These are phyloP conservation scores for Kandelia obovata DNA, from an alignment of 345 rosid species.

Conservation along the genomic window DNA sequence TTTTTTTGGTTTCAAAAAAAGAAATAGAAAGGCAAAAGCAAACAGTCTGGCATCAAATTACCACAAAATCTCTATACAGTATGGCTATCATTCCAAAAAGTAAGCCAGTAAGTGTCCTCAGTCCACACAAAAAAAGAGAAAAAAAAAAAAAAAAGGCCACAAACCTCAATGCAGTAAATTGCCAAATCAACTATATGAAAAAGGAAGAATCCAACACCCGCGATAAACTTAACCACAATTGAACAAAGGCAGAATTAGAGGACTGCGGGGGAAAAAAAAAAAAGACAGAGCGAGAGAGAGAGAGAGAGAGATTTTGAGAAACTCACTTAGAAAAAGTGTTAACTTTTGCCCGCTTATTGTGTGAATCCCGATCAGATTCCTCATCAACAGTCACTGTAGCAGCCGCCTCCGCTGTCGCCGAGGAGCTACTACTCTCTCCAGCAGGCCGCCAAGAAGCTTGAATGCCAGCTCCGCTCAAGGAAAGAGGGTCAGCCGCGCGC, in stretches of 20 bases:
- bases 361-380: slow-evolving; percentile 34
- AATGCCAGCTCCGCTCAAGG: slow-evolving; percentile 21
- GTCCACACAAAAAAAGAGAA: neutral
- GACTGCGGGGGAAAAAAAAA: neutral
- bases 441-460: slow-evolving; percentile 23
- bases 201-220: neutral
- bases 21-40: too few relatives aligned
- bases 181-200: neutral
- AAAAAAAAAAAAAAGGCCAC: too few relatives aligned
- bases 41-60: too few relatives aligned
- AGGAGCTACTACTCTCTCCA: slow-evolving; percentile 63
- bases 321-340: slow-evolving; percentile 51
- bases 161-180: neutral
- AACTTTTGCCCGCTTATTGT: slow-evolving; percentile 78
- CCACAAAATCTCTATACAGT: too few relatives aligned
- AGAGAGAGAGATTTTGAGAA: neutral
- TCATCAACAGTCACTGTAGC: slow-evolving; percentile 23
- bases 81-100: neutral
- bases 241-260: neutral
- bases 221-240: neutral
- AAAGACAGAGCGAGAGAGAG: too few relatives aligned
- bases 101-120: neutral
- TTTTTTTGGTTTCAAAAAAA: too few relatives aligned
- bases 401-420: slow-evolving; percentile 19
- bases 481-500: slow-evolving; percentile 2